Evolutionary conservation across 257 asterid species (phyloP), one percentile per base, ranked within the genome.

Genomic region (Primulina eburnea): DNA sequence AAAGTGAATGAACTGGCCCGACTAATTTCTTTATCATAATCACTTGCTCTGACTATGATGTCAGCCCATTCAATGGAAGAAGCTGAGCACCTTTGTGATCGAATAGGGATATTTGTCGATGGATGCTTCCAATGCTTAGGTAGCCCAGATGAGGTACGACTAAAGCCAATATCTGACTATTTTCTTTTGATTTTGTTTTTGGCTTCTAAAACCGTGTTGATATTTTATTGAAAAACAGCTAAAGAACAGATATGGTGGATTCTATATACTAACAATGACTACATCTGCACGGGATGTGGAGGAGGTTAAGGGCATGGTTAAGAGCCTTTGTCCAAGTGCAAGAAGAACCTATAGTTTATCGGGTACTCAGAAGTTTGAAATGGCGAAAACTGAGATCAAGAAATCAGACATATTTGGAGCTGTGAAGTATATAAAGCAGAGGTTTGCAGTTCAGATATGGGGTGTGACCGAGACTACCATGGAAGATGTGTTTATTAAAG

Each of bases 401-500:
- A 65, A 76, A 5, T 79, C 80, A n/a, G 80, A 70, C 43, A 76
- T 79, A 67, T 82, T 82, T 59, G 56, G 59, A 47, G 76, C 78
- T 12, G 84, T 82, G 2, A 77, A 72, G 60, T 20, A 26, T 57
- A 76, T 83, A 8, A 82, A 71, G 68, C 66, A 74, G 73, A 75
- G 76, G 66, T 79, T 76, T 26, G 6, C 62, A 7, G 78, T 76
- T 14, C 62, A 64, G 64, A 79, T 82, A 53, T 82, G 86, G 84
- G 84, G 80, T 61, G 60, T 82, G 43, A 75, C 84, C 67, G 86
- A 82, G 34, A 79, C 86, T 55, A 82, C 76, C 10, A 34, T 82
- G 74, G 86, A 82, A 66, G 86, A 82, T 52, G 84, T 79, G 28
- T 76, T 82, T 38, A 68, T 79, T 30, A 82, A 79, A 79, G 86